These are phyloP conservation scores for Populus nigra DNA, from an alignment of 345 rosid species.

Conservation along the genomic window DNA sequence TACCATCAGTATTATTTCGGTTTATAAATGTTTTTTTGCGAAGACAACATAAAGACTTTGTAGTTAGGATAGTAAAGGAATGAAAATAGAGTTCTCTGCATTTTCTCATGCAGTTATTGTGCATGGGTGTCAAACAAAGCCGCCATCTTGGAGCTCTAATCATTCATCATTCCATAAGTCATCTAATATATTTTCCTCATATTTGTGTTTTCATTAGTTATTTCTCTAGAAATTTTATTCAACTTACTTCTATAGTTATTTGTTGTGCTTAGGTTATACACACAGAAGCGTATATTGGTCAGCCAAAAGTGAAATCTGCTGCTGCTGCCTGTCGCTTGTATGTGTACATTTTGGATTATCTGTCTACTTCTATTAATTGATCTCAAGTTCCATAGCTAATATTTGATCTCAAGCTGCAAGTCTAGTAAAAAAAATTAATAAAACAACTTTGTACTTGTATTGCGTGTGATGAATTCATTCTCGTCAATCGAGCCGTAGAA, in stretches of 20 bases:
- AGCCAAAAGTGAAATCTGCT: constrained; percentile 86
- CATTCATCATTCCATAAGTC: not conserved
- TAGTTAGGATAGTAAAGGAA: no score
- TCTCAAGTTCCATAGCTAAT: not conserved
- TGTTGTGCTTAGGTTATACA: constrained; percentile 66
- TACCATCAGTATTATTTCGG: not conserved
- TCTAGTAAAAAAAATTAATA: not conserved
- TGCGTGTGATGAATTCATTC: not conserved
- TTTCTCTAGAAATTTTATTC: not conserved
- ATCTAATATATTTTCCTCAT: not conserved
- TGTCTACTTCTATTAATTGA: not conserved
- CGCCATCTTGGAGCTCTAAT: no score
- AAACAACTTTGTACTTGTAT: not conserved
- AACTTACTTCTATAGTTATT: not conserved
- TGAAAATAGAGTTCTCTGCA: not conserved
- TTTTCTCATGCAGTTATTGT: not conserved
- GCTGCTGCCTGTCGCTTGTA: constrained; percentile 86
- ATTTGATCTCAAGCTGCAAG: not conserved
- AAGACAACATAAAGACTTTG: not conserved
- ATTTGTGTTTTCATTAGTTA: not conserved
- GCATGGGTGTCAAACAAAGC: no score
- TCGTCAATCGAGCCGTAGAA: not conserved
- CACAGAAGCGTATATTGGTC: constrained; percentile 87
- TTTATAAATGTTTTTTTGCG: not conserved
- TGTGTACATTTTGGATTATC: constrained; percentile 19